Percentiles rank a stretch among this genome's conserved stretches.
Evolutionary conservation across 768 basidiomycete genomes (phyloP).

Genomic region (Sarcomyxa edulis): DNA sequence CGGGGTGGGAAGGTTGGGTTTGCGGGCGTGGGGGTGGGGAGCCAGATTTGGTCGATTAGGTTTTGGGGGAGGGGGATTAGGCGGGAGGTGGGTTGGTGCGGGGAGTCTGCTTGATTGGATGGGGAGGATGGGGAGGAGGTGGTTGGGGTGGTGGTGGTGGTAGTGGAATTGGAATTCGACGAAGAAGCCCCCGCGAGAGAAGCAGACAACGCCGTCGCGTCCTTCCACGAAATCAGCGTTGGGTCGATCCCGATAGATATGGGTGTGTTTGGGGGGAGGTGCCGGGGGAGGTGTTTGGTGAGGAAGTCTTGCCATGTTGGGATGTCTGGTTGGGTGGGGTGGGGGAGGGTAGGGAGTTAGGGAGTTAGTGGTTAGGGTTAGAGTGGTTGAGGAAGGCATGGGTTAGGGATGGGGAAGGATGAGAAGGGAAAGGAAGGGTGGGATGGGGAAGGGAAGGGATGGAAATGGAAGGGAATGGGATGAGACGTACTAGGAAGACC

Average conservation of each 20-base stretch:
- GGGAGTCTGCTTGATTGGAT: conserved; percentile 49
- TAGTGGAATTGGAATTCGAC: no score
- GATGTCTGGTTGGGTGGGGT: neutral
- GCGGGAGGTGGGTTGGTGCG: conserved; percentile 47
- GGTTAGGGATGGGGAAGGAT: no score
- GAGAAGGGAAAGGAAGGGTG: neutral
- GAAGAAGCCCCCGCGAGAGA: no score
- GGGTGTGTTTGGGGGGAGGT: no score
- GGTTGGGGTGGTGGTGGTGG: neutral
- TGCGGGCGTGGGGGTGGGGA: no score
- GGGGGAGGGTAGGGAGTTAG: conserved; percentile 25
- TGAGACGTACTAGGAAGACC: conserved; percentile 63
- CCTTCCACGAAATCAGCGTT: conserved; percentile 64
- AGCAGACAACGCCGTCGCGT: no score
- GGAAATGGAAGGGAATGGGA: conserved; percentile 2
- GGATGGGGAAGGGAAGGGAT: conserved; percentile 6
- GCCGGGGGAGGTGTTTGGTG: no score
- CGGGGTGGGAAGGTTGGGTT: no score
- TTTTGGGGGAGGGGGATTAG: conserved; percentile 68
- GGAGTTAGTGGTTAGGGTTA: conserved; percentile 44
- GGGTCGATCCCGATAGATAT: conserved; percentile 88
- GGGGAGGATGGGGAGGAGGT: conserved; percentile 50
- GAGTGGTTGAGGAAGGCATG: conserved; percentile 3
- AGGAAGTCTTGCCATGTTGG: neutral
- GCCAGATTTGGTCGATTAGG: conserved; percentile 80